Conservation (phyloP, 2,329 filamentous ascomycete genomes). For the Kalmusia sp. region DNA sequence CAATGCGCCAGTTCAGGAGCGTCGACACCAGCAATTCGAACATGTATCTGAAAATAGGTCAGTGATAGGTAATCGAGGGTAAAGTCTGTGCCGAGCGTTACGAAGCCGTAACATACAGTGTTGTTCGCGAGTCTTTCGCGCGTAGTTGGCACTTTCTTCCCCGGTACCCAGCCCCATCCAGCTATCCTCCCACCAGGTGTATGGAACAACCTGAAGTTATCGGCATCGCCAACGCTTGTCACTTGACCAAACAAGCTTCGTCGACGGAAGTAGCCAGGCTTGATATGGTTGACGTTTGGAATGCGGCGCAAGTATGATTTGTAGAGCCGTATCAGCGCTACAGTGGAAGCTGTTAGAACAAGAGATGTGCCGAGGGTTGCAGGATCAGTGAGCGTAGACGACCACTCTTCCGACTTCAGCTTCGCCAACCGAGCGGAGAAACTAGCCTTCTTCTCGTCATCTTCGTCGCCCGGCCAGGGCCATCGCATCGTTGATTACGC, state of each 20-base stretch:
- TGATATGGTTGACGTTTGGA: slow-evolving; percentile 77
- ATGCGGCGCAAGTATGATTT: slow-evolving; percentile 80
- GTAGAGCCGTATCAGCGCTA: slow-evolving; percentile 67
- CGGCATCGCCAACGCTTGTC: slow-evolving; percentile 93
- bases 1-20: slow-evolving; percentile 94
- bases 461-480: slow-evolving; percentile 46
- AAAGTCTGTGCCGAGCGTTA: not conserved
- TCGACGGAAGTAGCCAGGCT: slow-evolving; percentile 74
- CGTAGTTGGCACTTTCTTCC: slow-evolving; percentile 72
- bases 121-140: slow-evolving; percentile 75
- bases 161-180: slow-evolving; percentile 90
- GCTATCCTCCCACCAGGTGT: slow-evolving; percentile 86
- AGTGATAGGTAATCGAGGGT: slow-evolving; percentile 17
- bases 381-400: slow-evolving; percentile 62
- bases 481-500: slow-evolving; percentile 50
- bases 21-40: slow-evolving; percentile 90
- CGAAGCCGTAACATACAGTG: slow-evolving; percentile 67
- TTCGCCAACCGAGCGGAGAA: slow-evolving; percentile 53
- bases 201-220: slow-evolving; percentile 94
- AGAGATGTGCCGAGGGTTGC: slow-evolving; percentile 62
- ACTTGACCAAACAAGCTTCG: slow-evolving; percentile 84
- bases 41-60: slow-evolving; percentile 69
- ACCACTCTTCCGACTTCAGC: slow-evolving; percentile 54
- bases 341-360: slow-evolving; percentile 62
- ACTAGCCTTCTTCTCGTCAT: slow-evolving; percentile 35